A percentile compares a stretch with the other conserved stretches of the same genome.
Conservation (phyloP, 177 flowering plant genomes). For the Vitis hybrid region DNA sequence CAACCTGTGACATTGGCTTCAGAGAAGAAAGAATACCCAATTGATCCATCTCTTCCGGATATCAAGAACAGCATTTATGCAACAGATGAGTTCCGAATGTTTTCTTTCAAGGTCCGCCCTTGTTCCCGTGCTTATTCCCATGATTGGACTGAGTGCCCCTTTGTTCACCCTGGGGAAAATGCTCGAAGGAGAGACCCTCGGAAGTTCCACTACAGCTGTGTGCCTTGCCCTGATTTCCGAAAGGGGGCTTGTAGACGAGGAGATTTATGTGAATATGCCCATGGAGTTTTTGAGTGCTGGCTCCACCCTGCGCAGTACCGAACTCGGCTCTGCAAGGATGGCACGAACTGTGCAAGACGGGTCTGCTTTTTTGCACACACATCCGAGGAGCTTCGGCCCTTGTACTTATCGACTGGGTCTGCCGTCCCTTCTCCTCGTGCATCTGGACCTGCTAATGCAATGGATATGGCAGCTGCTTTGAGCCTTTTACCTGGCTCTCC, state of each 20-base stretch:
- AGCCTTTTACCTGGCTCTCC: conserved; percentile 54
- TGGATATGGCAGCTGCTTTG: conserved; percentile 56
- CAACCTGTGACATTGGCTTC: conserved; percentile 8
- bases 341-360: conserved; percentile 44
- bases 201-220: conserved; percentile 59
- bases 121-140: conserved; percentile 67
- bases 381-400: conserved; percentile 56
- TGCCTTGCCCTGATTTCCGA: conserved; percentile 62
- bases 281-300: conserved; percentile 73
- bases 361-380: conserved; percentile 71
- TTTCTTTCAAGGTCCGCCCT: conserved; percentile 58
- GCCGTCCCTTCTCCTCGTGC: conserved; percentile 54
- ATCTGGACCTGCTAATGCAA: conserved; percentile 30
- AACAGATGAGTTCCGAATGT: conserved; percentile 59
- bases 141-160: conserved; percentile 77
- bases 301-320: conserved; percentile 67
- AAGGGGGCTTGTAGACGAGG: conserved; percentile 64
- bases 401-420: conserved; percentile 59
- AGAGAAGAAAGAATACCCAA: conserved; percentile 46
- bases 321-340: conserved; percentile 69
- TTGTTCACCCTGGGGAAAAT: conserved; percentile 69
- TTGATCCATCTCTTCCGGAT: conserved; percentile 23
- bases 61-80: conserved; percentile 36
- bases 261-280: conserved; percentile 65
- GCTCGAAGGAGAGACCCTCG: conserved; percentile 69